Evolutionary conservation across 495 filamentous ascomycete species (phyloP), one percentile per base, ranked within the genome.

Genomic region (Penicillium mononematosum): DNA sequence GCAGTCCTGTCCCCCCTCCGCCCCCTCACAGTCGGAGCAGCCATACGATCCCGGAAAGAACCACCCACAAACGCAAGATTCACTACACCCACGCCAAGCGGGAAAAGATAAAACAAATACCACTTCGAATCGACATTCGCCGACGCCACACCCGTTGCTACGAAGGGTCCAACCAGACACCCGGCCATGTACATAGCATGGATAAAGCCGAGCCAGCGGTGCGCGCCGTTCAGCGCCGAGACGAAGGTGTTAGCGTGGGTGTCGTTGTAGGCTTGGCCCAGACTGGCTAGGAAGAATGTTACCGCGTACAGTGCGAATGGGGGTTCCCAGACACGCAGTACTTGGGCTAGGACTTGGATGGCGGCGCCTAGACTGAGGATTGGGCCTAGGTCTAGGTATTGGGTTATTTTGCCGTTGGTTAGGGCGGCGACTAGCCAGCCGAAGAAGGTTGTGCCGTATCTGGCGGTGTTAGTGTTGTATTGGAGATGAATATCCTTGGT

Each of bases 131-230:
- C 12, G 0, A 22, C 19, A 24, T 64, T 64, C 0, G 67, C 61
- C 1, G 66, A 69, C 1, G 70, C 66, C 12, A 73, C 66, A 0
- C 58, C 70, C 12, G 70, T 69, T 11, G 70, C 58, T 0, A 68
- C 56, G 24, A 73, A 68, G 0, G 68, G 70, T 0, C 56, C 68
- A 29, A 64, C 68, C n/a, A 73, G 61, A 53, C 66, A 73, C 0
- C 70, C 70, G 1, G 59, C 66, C 68, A 67, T 68, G 36, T 73
- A 73, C 70, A 73, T 73, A 5, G 70, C 70, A 49, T 73, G 70
- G 42, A 73, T 73, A 34, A 70, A 73, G 0, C 68, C 70, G 2
- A 73, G 57, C 58, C 63, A 73, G 1, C 68, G 68, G 45, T 73
- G 68, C 1, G 70, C 66, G 16, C 59, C 66, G 3, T 34, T 58